A percentile compares a stretch with the other conserved stretches of the same genome.
Conservation (phyloP, 139 green algal genomes). For the Chlamydomonas asymmetrica region DNA sequence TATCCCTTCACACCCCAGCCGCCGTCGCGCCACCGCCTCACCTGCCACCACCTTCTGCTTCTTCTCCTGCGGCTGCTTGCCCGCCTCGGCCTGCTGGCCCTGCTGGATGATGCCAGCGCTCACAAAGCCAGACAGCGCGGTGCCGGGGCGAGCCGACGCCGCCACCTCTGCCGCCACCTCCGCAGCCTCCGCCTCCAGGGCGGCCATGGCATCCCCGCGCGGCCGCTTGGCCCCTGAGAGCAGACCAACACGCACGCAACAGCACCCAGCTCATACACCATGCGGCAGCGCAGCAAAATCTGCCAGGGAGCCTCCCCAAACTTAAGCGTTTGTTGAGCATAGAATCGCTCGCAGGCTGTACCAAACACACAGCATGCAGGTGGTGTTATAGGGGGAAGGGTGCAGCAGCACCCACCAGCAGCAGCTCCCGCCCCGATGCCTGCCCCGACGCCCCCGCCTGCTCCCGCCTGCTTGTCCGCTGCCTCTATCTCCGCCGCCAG, state of each 20-base stretch:
- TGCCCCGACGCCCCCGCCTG: neutral
- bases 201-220: slow-evolving; percentile 72
- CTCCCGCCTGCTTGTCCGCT: neutral
- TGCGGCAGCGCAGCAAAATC: too few species aligned
- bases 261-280: too few species aligned
- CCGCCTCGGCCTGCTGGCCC: slow-evolving; percentile 23
- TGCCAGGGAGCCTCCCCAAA: too few species aligned
- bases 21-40: neutral
- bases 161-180: slow-evolving; percentile 28
- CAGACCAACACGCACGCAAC: too few species aligned
- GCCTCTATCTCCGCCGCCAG: slow-evolving; percentile 5
- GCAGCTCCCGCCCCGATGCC: slow-evolving; percentile 6
- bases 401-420: too few species aligned
- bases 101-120: slow-evolving; percentile 75
- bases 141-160: slow-evolving; percentile 32
- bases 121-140: slow-evolving; percentile 81
- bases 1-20: neutral
- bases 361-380: too few species aligned
- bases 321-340: too few species aligned
- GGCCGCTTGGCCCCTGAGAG: slow-evolving; percentile 20
- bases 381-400: too few species aligned
- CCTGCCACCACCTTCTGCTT: slow-evolving; percentile 19
- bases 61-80: neutral
- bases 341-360: too few species aligned
- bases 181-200: slow-evolving; percentile 68